Base-by-base conservation (phyloP, 352 stramenopile genomes). In the Plasmopara halstedii region DNA sequence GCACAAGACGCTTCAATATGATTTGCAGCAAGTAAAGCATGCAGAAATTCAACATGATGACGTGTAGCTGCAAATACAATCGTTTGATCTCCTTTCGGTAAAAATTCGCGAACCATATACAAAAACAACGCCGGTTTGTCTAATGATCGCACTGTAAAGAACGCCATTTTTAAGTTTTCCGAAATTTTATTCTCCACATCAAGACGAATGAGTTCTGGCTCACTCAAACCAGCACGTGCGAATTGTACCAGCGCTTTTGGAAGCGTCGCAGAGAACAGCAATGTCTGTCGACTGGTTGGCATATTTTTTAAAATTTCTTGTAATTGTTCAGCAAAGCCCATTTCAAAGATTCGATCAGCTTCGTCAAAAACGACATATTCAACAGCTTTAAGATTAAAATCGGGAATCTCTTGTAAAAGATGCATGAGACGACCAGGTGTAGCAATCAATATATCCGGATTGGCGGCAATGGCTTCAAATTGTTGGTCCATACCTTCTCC, bases 271-370 rank as follows among this genome's bases (percentile, higher is more conserved):
- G 85, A 96, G 65, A 98, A 98, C 14, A 98, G 66, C 48, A 98
- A 60, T 32, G 91, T 97, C 70, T 94, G 76, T 35, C 81, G 65
- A 62, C 50, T 83, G 13, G 66, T 64, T 2, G 92, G 87, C 76
- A 98, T 95, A 38, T 78, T 92, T 47, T 76, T 85, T 14, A 95
- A 56, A 66, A 98, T 96, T 62, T 97, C 80, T 39, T 97, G 73
- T 41, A 99, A 65, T 68, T 99, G 97, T 53, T 97, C 77, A 0
- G 94, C 90, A 61, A 99, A 99, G 13, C 97, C 97, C 97, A 99
- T 99, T 64, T 99, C 97, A 65, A 99, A 98, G 13, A 99, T 84
- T 26, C 97, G 83, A 80, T 99, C 97, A 10, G 96, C 97, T 64
- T 99, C 97, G 60, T 99, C 97, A 58, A 99, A 98, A 0, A 99